A percentile compares a stretch with the other conserved stretches of the same genome.
These are phyloP conservation scores for Ganoderma lucidum DNA, from an alignment of 1,284 basidiomycete genomes.

Conservation along the genomic window DNA sequence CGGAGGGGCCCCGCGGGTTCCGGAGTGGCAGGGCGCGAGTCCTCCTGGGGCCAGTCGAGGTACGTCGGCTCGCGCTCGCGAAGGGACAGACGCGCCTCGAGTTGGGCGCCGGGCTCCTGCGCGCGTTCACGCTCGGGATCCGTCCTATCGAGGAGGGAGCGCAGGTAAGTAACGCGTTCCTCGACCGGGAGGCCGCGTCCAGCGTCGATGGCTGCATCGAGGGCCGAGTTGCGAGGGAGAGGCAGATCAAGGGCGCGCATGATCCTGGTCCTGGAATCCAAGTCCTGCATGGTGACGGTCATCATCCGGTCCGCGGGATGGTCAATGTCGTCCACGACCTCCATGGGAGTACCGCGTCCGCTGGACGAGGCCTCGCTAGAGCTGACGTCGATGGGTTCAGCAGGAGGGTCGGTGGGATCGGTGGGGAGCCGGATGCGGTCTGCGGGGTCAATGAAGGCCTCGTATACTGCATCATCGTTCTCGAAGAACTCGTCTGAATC, in stretches of 20 bases:
- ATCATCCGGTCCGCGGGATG: constrained; percentile 10
- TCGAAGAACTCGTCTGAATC: constrained; percentile 80
- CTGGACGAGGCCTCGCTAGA: constrained; percentile 42
- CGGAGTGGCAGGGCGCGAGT: constrained; percentile 21
- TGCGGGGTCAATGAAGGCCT: constrained; percentile 63
- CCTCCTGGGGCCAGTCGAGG: constrained; percentile 24
- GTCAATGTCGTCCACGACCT: constrained; percentile 52
- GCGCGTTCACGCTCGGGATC: constrained; percentile 13
- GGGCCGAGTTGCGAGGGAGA: constrained; percentile 15
- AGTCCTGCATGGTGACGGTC: constrained; percentile 1
- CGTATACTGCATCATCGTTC: constrained; percentile 65
- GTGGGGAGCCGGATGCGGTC: constrained; percentile 33
- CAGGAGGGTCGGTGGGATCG: constrained; percentile 15
- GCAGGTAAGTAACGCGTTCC: constrained; percentile 24
- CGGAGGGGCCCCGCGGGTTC: constrained; percentile 16
- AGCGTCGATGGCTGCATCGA: constrained; percentile 28
- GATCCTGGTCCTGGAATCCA: constrained; percentile 15
- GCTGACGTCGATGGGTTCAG: constrained; percentile 27
- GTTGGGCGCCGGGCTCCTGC: constrained; percentile 13
- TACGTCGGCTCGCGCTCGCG: constrained; percentile 25
- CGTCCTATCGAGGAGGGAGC: constrained; percentile 24
- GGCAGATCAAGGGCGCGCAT: constrained; percentile 40
- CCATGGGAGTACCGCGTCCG: constrained; percentile 43
- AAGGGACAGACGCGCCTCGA: constrained; percentile 16
- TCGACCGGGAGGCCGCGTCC: constrained; percentile 20